These are phyloP conservation scores for Boletus mariae DNA, from an alignment of 1,284 basidiomycete genomes.

Conservation along the genomic window DNA sequence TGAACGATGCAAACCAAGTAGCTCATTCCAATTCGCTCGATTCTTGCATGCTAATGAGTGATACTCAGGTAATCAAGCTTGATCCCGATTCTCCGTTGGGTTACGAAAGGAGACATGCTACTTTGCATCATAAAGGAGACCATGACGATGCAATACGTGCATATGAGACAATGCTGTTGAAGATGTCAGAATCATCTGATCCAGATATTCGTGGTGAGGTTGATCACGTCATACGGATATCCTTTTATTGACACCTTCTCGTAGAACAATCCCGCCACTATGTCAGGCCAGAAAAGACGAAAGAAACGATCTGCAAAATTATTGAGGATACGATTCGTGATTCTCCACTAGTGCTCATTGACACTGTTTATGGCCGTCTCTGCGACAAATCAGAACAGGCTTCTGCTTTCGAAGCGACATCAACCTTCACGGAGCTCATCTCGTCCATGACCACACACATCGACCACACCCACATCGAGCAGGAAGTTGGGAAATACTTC, in stretches of 20 bases:
- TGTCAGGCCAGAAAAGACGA: not conserved
- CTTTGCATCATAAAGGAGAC: not conserved
- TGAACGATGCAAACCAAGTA: not conserved
- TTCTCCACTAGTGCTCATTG: slow-evolving; percentile 5
- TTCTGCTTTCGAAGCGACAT: too few species aligned
- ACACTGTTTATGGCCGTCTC: slow-evolving; percentile 1
- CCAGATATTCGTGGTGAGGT: not conserved
- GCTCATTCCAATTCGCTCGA: too few species aligned
- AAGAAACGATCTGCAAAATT: not conserved
- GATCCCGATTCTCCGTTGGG: not conserved
- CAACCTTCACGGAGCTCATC: too few species aligned
- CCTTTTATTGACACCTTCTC: not conserved
- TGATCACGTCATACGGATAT: not conserved
- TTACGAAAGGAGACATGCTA: not conserved
- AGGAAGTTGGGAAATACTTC: too few species aligned
- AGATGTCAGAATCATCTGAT: not conserved
- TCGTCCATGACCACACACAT: too few species aligned
- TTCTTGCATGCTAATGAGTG: too few species aligned
- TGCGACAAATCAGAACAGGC: too few species aligned
- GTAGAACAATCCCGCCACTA: not conserved
- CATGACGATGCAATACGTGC: not conserved
- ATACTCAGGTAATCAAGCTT: not conserved
- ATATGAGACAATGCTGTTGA: not conserved
- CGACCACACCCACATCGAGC: too few species aligned
- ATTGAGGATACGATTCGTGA: slow-evolving; percentile 1